Evolutionary conservation across 2,329 filamentous ascomycete genomes (phyloP).

Genomic region (Hypoxylon sp.): DNA sequence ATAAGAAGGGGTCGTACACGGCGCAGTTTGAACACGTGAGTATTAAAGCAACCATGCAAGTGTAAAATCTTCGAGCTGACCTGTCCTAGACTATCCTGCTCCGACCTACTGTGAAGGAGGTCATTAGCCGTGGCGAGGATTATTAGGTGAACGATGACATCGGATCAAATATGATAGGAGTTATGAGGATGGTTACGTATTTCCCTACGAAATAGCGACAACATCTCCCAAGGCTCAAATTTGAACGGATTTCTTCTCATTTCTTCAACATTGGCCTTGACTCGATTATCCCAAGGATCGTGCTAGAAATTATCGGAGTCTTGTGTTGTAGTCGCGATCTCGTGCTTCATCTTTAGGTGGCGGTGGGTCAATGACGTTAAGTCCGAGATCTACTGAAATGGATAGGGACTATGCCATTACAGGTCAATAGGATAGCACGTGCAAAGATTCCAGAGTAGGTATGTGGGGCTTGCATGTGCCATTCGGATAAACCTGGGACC

Average conservation of each 20-base stretch:
- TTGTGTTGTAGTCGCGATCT: neutral
- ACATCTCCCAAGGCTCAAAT: neutral
- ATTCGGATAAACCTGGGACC: too few species aligned
- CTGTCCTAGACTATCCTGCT: constrained; percentile 64
- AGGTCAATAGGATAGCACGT: neutral
- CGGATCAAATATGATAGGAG: neutral
- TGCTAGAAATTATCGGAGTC: neutral
- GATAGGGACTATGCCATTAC: neutral
- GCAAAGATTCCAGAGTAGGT: neutral
- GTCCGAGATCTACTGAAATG: neutral
- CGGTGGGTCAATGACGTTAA: constrained; percentile 3
- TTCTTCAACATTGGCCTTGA: neutral
- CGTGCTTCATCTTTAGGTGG: neutral
- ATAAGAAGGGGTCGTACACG: constrained; percentile 95
- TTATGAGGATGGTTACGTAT: neutral
- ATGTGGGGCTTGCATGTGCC: too few species aligned
- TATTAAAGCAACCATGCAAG: constrained; percentile 46
- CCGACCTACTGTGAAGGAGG: constrained; percentile 85
- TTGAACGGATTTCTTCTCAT: neutral
- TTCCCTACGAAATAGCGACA: neutral
- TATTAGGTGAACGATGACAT: constrained; percentile 67
- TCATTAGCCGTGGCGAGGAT: constrained; percentile 88
- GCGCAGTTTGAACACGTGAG: constrained; percentile 95
- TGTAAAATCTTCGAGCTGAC: constrained; percentile 12
- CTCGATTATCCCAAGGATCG: neutral